These are phyloP conservation scores for Marchantia polymorpha DNA, from an alignment of 225 moss, liverwort and hornwort species.

Conservation along the genomic window DNA sequence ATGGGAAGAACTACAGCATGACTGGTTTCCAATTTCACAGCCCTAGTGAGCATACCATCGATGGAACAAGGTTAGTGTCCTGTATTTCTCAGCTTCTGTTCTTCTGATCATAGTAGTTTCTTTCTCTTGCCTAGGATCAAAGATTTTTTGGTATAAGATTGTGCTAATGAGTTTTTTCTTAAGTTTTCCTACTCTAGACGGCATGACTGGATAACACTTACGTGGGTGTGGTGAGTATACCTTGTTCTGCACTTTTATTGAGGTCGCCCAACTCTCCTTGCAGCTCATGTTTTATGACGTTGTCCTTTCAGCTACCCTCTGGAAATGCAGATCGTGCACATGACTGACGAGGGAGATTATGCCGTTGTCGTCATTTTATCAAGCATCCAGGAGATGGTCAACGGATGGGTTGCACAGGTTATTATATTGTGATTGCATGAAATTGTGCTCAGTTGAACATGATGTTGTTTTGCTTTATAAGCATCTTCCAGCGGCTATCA, in stretches of 20 bases:
- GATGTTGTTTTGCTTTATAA: too few relatives aligned
- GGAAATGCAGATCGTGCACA: constrained; percentile 47
- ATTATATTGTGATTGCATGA: too few relatives aligned
- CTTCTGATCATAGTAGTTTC: background rate
- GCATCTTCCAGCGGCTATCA: too few relatives aligned
- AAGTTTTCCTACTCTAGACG: too few relatives aligned
- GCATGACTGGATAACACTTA: too few relatives aligned
- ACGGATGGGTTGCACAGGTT: constrained; percentile 17
- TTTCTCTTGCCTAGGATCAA: background rate
- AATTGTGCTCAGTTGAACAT: too few relatives aligned
- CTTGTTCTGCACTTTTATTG: too few relatives aligned
- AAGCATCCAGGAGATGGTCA: constrained; percentile 22
- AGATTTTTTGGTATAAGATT: background rate
- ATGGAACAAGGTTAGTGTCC: constrained; percentile 38
- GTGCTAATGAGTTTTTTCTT: too few relatives aligned
- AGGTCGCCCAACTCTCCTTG: too few relatives aligned
- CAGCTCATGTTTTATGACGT: background rate
- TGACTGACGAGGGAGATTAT: constrained; percentile 38
- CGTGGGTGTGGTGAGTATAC: too few relatives aligned
- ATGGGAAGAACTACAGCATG: constrained; percentile 34
- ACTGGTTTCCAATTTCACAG: constrained; percentile 44
- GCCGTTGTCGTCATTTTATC: constrained; percentile 41
- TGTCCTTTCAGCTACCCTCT: constrained; percentile 29
- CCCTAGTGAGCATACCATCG: constrained; percentile 52
- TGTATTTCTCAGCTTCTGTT: background rate